These are phyloP conservation scores for Microthyrium microscopicum DNA, from an alignment of 2,329 filamentous ascomycete species.

Conservation along the genomic window DNA sequence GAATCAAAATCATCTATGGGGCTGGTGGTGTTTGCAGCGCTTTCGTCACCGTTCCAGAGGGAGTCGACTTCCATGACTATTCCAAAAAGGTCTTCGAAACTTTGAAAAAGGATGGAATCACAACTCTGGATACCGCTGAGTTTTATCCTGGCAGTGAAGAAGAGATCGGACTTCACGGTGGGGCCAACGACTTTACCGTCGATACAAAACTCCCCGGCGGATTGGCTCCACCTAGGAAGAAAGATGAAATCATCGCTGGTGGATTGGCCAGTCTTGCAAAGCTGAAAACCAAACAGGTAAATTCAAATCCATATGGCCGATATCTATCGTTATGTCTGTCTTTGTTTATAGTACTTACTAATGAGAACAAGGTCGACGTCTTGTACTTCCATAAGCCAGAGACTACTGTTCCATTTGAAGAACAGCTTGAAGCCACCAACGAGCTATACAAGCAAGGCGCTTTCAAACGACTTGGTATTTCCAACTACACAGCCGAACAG, in stretches of 20 bases:
- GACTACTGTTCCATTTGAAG: neutral
- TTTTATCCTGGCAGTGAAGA: conserved; percentile 6
- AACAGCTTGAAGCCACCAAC: conserved; percentile 4
- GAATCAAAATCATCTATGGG: too few relatives aligned
- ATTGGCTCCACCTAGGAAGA: conserved; percentile 2
- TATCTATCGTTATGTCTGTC: neutral
- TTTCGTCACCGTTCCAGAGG: too few relatives aligned
- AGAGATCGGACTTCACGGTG: conserved; percentile 8
- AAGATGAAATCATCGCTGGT: conserved; percentile 1
- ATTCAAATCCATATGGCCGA: neutral
- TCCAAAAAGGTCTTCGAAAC: neutral
- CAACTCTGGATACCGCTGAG: conserved; percentile 8
- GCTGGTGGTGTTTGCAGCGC: too few relatives aligned
- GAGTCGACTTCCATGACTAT: neutral
- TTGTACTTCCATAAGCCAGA: conserved; percentile 8
- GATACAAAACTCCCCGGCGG: conserved; percentile 7
- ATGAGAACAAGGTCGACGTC: conserved; percentile 7
- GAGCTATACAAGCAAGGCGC: conserved; percentile 6
- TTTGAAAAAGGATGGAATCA: conserved; percentile 4
- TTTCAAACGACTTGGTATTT: conserved; percentile 7
- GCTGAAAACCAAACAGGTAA: conserved; percentile 2
- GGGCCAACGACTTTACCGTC: conserved; percentile 5
- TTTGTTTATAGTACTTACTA: neutral
- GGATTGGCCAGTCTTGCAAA: conserved; percentile 1
- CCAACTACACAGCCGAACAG: conserved; percentile 9